These are phyloP conservation scores for Cercospora sp. DNA, from an alignment of 2,329 filamentous ascomycete species.

Conservation along the genomic window DNA sequence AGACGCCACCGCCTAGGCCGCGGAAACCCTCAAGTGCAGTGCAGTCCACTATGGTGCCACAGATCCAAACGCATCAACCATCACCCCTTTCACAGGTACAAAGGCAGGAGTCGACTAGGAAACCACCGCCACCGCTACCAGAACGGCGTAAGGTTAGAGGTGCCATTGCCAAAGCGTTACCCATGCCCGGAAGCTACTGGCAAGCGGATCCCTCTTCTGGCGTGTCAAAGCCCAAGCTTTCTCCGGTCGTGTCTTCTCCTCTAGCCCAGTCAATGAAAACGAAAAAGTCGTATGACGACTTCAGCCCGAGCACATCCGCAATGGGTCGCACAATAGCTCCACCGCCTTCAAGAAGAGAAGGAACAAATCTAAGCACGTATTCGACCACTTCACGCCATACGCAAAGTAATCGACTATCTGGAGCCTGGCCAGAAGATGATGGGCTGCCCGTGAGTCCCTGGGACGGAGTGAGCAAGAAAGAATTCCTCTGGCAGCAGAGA, in stretches of 20 bases:
- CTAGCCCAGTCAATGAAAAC: constrained; percentile 21
- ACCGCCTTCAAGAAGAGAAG: constrained; percentile 33
- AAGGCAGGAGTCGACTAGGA: constrained; percentile 35
- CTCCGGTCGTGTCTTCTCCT: constrained; percentile 17
- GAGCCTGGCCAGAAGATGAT: constrained; percentile 31
- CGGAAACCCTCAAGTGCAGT: constrained; percentile 41
- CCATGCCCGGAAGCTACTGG: constrained; percentile 24
- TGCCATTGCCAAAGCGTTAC: constrained; percentile 26
- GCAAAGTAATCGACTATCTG: constrained; percentile 39
- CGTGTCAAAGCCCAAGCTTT: constrained; percentile 11
- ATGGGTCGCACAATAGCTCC: constrained; percentile 21
- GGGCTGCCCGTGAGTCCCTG: constrained; percentile 36
- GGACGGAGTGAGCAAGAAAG: constrained; percentile 61
- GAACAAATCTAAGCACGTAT: constrained; percentile 38
- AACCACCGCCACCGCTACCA: constrained; percentile 32
- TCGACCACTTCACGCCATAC: constrained; percentile 32
- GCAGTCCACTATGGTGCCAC: constrained; percentile 26
- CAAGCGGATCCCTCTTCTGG: constrained; percentile 14
- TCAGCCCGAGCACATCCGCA: constrained; percentile 20
- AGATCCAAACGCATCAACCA: constrained; percentile 28
- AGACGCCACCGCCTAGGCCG: constrained; percentile 40
- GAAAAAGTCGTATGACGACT: constrained; percentile 27
- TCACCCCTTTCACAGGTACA: constrained; percentile 40
- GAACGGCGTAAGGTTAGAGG: constrained; percentile 36
- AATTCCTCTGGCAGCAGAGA: constrained; percentile 70